Evolutionary conservation across 2,329 filamentous ascomycete species (phyloP).

Genomic region (Emmonsia crescens): DNA sequence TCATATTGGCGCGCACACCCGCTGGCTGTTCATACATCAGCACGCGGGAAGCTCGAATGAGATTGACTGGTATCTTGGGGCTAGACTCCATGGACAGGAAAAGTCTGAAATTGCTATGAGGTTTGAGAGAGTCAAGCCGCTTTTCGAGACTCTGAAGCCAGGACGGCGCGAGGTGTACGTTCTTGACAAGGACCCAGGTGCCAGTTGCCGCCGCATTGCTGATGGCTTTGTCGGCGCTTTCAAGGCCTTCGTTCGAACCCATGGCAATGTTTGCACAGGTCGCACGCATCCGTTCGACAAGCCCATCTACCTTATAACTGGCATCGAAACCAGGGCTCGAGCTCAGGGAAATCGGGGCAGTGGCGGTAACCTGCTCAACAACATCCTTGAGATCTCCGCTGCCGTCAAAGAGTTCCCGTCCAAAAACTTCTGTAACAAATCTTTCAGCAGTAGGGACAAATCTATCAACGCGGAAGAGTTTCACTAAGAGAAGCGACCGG

Average conservation of each 20-base stretch:
- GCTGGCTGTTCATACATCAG: slow-evolving; percentile 98
- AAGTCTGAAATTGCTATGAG: slow-evolving; percentile 81
- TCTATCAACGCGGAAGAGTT: slow-evolving; percentile 87
- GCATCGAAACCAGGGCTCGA: slow-evolving; percentile 96
- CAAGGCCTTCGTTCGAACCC: slow-evolving; percentile 90
- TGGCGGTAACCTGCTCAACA: slow-evolving; percentile 71
- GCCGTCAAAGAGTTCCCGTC: slow-evolving; percentile 67
- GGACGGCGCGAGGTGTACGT: slow-evolving; percentile 88
- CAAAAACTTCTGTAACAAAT: slow-evolving; percentile 83
- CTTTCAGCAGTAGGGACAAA: slow-evolving; percentile 87
- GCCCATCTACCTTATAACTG: slow-evolving; percentile 94
- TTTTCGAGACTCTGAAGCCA: slow-evolving; percentile 98
- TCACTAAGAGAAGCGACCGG: slow-evolving; percentile 76
- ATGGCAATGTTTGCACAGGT: slow-evolving; percentile 96
- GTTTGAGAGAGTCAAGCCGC: slow-evolving; percentile 87
- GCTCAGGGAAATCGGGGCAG: slow-evolving; percentile 77
- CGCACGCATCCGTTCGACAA: slow-evolving; percentile 73
- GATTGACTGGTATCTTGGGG: slow-evolving; percentile 90
- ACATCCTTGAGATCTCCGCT: slow-evolving; percentile 78
- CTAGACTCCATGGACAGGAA: slow-evolving; percentile 98
- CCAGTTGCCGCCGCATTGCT: slow-evolving; percentile 83
- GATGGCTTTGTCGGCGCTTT: slow-evolving; percentile 91
- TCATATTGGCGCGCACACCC: slow-evolving; percentile 95
- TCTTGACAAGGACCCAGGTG: slow-evolving; percentile 96
- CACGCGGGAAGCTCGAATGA: slow-evolving; percentile 84